Conservation (phyloP, 345 rosid species). For the Trapa incisa region DNA sequence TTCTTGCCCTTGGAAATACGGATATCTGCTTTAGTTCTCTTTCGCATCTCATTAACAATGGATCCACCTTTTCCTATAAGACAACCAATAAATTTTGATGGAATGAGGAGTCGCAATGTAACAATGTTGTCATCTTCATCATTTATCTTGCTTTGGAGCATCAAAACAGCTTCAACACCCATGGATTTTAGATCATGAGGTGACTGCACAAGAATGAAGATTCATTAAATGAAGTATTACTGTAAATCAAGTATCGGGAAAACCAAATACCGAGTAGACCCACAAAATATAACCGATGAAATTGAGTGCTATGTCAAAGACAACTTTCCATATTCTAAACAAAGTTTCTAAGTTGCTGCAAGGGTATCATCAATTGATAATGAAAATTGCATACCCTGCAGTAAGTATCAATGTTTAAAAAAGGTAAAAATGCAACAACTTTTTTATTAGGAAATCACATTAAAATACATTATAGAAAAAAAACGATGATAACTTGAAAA, state of each 20-base stretch:
- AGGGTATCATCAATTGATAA: not conserved
- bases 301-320: not conserved
- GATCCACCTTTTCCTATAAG: conserved; percentile 89
- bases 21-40: conserved; percentile 68
- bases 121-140: conserved; percentile 56
- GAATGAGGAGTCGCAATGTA: conserved; percentile 59
- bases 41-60: conserved; percentile 81
- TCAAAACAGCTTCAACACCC: conserved; percentile 84
- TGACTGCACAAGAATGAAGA: conserved; percentile 28
- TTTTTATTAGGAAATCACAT: not conserved
- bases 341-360: not conserved
- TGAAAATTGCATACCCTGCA: not conserved
- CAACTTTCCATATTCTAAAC: not conserved
- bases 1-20: conserved; percentile 65
- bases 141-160: conserved; percentile 81
- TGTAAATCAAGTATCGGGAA: not conserved
- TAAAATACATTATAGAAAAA: not conserved
- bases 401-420: not conserved
- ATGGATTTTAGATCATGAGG: conserved; percentile 85
- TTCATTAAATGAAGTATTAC: not conserved
- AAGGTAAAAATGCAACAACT: not conserved
- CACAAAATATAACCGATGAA: not conserved
- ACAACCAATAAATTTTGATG: conserved; percentile 89
- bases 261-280: not conserved
- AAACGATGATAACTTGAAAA: not conserved